phyloP scores from a whole-genome alignment of 352 stramenopile species.

The Pythium volutum region DNA sequence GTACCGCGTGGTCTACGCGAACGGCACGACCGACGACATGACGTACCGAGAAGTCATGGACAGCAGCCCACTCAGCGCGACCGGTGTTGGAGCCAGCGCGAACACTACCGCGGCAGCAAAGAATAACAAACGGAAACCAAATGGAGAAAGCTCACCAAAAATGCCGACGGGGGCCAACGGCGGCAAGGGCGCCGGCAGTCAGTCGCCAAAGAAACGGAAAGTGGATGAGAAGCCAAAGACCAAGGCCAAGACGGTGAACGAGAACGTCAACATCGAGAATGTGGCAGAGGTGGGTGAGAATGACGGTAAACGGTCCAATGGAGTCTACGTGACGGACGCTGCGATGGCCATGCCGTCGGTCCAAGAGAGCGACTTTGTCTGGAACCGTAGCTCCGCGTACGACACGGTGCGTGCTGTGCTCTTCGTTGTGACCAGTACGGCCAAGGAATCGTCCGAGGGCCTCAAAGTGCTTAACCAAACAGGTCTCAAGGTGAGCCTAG shows the following conservation, averaged over 20 bases:
- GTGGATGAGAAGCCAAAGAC: neutral
- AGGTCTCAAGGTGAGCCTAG: constrained; percentile 34
- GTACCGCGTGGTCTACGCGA: constrained; percentile 65
- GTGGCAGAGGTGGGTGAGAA: neutral
- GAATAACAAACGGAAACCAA: constrained; percentile 46
- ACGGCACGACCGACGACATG: constrained; percentile 55
- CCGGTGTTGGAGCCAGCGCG: neutral
- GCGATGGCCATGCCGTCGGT: constrained; percentile 1
- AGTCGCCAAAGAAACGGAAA: constrained; percentile 19
- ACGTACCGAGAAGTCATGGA: constrained; percentile 57
- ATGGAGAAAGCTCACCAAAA: neutral
- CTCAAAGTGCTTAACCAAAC: constrained; percentile 12
- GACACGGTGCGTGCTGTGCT: constrained; percentile 56
- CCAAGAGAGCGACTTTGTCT: constrained; percentile 14
- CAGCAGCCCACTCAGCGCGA: constrained; percentile 39
- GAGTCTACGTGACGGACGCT: neutral
- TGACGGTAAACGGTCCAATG: neutral
- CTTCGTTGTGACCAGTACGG: constrained; percentile 53
- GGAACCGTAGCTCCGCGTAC: constrained; percentile 32
- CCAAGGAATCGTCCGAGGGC: constrained; percentile 20
- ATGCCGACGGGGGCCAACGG: neutral
- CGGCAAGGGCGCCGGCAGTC: neutral
- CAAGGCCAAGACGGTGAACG: constrained; percentile 5
- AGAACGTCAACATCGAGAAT: constrained; percentile 21
- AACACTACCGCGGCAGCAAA: constrained; percentile 5